Conservation (phyloP, 2,329 filamentous ascomycete genomes). For the Fusarium falciforme region DNA sequence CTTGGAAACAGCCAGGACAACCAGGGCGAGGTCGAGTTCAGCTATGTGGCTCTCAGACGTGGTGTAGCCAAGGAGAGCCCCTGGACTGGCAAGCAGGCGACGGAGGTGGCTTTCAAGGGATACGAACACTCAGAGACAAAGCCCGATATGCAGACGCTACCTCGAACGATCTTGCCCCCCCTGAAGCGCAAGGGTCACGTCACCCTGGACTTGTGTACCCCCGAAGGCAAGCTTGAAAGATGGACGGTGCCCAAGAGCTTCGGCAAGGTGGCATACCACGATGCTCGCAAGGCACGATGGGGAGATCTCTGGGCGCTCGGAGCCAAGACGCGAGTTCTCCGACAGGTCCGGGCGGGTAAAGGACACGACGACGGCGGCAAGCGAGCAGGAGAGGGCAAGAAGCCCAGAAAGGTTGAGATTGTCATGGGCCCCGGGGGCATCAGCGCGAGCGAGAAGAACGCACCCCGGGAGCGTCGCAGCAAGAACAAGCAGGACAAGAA, state of each 20-base stretch:
- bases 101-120: conserved; percentile 76
- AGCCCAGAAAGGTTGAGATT: conserved; percentile 52
- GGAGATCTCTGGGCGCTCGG: conserved; percentile 96
- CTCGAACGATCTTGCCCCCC: conserved; percentile 81
- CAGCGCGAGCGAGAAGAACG: conserved; percentile 53
- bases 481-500: conserved; percentile 55
- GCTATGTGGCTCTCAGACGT: conserved; percentile 86
- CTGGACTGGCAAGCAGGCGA: conserved; percentile 65
- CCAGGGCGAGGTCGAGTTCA: conserved; percentile 91
- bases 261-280: conserved; percentile 85
- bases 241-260: conserved; percentile 92
- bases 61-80: conserved; percentile 62
- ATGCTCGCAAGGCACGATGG: conserved; percentile 91
- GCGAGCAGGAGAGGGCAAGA: conserved; percentile 55
- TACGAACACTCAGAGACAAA: conserved; percentile 66
- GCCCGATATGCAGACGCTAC: conserved; percentile 75
- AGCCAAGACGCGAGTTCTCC: conserved; percentile 81
- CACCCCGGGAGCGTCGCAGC: conserved; percentile 51
- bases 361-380: conserved; percentile 60
- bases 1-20: conserved; percentile 77
- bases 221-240: conserved; percentile 84
- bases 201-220: conserved; percentile 90
- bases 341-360: conserved; percentile 70
- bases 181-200: conserved; percentile 91
- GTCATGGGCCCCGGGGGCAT: conserved; percentile 50